phyloP scores from a whole-genome alignment of 169 alveolate species.

The Pseudocohnilembus persalinus region DNA sequence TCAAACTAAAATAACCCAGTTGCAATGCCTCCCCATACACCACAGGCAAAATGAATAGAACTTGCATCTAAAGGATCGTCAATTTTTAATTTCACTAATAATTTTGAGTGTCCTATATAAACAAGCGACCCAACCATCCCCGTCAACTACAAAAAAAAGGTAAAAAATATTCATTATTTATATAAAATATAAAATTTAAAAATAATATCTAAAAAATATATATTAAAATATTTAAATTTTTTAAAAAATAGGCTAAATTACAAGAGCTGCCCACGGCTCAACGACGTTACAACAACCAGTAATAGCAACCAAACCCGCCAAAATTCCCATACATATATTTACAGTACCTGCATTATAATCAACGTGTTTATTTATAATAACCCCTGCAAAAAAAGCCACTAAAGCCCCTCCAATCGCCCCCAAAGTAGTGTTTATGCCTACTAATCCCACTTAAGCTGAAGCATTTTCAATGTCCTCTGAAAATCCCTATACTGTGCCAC shows the following conservation, averaged over 20 bases:
- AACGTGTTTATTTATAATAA: not conserved
- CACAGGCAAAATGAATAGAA: not conserved
- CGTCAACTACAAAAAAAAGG: not conserved
- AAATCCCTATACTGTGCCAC: not conserved
- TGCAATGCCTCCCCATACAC: not conserved
- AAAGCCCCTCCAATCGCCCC: not conserved
- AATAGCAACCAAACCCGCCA: slow-evolving; percentile 47
- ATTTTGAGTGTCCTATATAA: not conserved
- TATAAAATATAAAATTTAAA: too few species aligned
- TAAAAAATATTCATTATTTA: too few species aligned
- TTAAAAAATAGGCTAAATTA: not conserved
- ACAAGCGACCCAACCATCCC: not conserved
- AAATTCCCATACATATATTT: slow-evolving; percentile 42
- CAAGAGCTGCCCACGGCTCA: slow-evolving; percentile 58
- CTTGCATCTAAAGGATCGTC: not conserved
- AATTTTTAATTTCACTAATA: too few species aligned
- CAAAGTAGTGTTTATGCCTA: not conserved
- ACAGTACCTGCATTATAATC: slow-evolving; percentile 22
- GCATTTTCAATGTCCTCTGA: not conserved
- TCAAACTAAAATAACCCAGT: not conserved
- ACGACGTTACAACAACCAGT: slow-evolving; percentile 46
- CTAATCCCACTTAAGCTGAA: not conserved
- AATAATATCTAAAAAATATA: too few species aligned
- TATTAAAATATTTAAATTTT: too few species aligned
- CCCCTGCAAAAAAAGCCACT: not conserved